Evolutionary conservation across 768 basidiomycete genomes (phyloP).

Genomic region (Termitomyces titanicus): DNA sequence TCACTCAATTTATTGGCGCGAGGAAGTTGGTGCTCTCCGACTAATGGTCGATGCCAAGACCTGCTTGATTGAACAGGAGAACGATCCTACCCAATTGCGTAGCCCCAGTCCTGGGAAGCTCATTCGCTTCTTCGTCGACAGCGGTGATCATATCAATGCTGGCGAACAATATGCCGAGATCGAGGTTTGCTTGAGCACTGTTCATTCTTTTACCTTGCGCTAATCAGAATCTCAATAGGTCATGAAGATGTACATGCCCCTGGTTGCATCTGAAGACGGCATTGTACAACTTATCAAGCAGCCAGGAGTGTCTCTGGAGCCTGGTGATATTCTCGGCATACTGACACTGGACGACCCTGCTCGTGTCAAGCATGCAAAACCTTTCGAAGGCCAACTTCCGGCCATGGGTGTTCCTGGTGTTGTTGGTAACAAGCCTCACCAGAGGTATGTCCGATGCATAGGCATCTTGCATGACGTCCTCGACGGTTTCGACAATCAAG

Average conservation of each 20-base stretch:
- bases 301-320: conserved; percentile 93
- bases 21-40: conserved; percentile 92
- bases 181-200: conserved; percentile 54
- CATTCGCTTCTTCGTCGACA: conserved; percentile 91
- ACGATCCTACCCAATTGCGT: conserved; percentile 95
- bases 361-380: conserved; percentile 97
- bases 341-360: conserved; percentile 93
- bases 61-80: conserved; percentile 98
- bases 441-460: conserved; percentile 72
- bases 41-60: conserved; percentile 97
- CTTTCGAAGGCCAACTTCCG: conserved; percentile 93
- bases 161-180: conserved; percentile 98
- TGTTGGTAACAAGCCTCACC: conserved; percentile 86
- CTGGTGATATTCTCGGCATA: conserved; percentile 97
- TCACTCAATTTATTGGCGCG: conserved; percentile 97
- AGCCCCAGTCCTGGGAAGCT: conserved; percentile 97
- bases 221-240: conserved; percentile 41
- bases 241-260: conserved; percentile 99
- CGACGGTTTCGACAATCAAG: conserved; percentile 95
- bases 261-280: conserved; percentile 92
- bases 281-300: conserved; percentile 96
- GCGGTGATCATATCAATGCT: conserved; percentile 94
- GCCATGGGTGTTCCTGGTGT: conserved; percentile 83
- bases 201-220: neutral
- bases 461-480: conserved; percentile 86